Conservation (phyloP, 352 stramenopile genomes). For the Pythium apleroticum region DNA sequence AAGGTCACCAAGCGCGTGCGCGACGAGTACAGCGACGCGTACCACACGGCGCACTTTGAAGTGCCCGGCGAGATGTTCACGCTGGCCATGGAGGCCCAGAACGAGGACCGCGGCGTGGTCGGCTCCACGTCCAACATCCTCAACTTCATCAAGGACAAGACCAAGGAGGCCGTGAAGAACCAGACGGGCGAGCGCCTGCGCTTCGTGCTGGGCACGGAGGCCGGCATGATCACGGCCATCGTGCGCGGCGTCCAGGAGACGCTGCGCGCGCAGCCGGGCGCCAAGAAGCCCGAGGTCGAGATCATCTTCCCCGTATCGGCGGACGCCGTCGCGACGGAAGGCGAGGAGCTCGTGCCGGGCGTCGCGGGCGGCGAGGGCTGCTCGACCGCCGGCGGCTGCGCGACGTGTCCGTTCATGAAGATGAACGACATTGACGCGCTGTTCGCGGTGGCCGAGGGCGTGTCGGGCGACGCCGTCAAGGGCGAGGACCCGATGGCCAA, state of each 20-base stretch:
- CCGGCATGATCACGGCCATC: slow-evolving; percentile 98
- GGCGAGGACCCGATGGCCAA: slow-evolving; percentile 70
- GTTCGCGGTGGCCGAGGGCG: slow-evolving; percentile 86
- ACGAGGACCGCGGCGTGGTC: slow-evolving; percentile 89
- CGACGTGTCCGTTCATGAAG: slow-evolving; percentile 98
- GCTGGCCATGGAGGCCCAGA: slow-evolving; percentile 94
- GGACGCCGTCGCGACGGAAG: slow-evolving; percentile 88
- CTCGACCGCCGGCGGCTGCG: slow-evolving; percentile 95
- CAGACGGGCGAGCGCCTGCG: slow-evolving; percentile 75
- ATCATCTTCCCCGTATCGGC: slow-evolving; percentile 97
- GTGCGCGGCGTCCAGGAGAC: slow-evolving; percentile 92
- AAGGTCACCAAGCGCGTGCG: slow-evolving; percentile 92
- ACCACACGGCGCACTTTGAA: slow-evolving; percentile 96
- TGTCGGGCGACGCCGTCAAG: slow-evolving; percentile 34
- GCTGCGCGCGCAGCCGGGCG: slow-evolving; percentile 40
- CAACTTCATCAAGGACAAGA: slow-evolving; percentile 97
- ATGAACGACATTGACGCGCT: slow-evolving; percentile 99
- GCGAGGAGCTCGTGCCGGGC: slow-evolving; percentile 84
- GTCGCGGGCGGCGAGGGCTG: slow-evolving; percentile 94
- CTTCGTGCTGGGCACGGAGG: slow-evolving; percentile 96
- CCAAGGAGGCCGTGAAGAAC: slow-evolving; percentile 74
- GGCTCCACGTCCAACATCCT: slow-evolving; percentile 97
- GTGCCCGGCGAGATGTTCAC: slow-evolving; percentile 99
- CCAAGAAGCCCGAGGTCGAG: slow-evolving; percentile 86
- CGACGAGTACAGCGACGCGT: slow-evolving; percentile 91